A percentile compares a stretch with the other conserved stretches of the same genome.
Evolutionary conservation across 1,139 yeast genomes (phyloP).

Genomic region (Pichia sp.): DNA sequence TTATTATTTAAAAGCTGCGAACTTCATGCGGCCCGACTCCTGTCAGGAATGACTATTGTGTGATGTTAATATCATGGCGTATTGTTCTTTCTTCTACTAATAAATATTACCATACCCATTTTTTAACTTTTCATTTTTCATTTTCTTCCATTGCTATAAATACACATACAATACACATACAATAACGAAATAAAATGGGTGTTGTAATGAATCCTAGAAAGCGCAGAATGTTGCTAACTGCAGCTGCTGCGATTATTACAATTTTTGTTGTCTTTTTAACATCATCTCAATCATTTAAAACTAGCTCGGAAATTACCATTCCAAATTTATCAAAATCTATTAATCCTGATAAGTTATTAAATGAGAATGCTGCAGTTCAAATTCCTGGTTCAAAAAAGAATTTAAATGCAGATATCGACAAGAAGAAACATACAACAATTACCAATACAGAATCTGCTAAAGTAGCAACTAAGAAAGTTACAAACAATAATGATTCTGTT

Average conservation of each 20-base stretch:
- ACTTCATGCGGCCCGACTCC: too few species aligned
- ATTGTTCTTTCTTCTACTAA: too few species aligned
- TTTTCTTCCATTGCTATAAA: background rate
- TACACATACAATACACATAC: background rate
- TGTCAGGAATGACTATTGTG: too few species aligned
- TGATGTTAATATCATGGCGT: too few species aligned
- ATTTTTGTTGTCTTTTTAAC: slow-evolving; percentile 22
- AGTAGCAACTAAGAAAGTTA: slow-evolving; percentile 16
- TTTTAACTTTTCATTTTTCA: background rate
- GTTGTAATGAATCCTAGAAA: slow-evolving; percentile 19
- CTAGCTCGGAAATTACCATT: background rate
- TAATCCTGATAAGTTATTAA: background rate
- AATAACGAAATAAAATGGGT: slow-evolving; percentile 3
- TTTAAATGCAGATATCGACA: too few species aligned
- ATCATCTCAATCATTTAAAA: slow-evolving; percentile 3
- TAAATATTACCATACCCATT: too few species aligned
- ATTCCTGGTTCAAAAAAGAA: slow-evolving; percentile 3
- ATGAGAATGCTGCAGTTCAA: slow-evolving; percentile 1
- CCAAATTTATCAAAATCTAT: background rate
- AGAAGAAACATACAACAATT: too few species aligned
- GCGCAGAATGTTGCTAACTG: slow-evolving; percentile 25
- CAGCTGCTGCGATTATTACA: slow-evolving; percentile 24
- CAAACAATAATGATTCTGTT: slow-evolving; percentile 24
- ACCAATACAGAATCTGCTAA: slow-evolving; percentile 3
- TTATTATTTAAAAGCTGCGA: too few species aligned